Base-by-base conservation (phyloP, 768 basidiomycete species). In the Ramaria sp. region DNA sequence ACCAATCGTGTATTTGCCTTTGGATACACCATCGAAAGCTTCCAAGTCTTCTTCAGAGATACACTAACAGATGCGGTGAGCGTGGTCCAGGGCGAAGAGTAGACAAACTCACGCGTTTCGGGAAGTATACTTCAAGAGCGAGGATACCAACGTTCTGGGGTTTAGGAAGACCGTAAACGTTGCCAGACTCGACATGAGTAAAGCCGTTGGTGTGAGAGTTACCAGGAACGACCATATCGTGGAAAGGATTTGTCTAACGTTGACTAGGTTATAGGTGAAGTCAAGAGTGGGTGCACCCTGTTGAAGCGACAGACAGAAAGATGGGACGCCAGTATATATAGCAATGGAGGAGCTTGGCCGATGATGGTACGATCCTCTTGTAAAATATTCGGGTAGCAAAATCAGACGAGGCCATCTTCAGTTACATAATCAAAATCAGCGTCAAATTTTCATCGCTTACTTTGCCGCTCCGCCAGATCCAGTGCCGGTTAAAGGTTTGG, bases 1-100 rank as follows among this genome's bases (percentile, higher is more conserved):
- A 68, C 96, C 96, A 69, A 98, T 96, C 62, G 96, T 99, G 77
- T 99, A 98, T 75, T 98, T 98, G 59, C 96, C 96, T 66, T 89
- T 82, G 57, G 91, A 75, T 45, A 97, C 95, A 65, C 89, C 89
- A 66, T 98, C 95, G 71, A 88, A 98, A 56, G 77, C 84, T 70
- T 98, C 95, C 51, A 99, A 84, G 62, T 89, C 94, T 53, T 86
- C 82, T 73, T 98, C 93, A 9, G 93, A 93, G 74, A 99, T 88
- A 73, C 94, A 96, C 86, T 96, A 64, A 51, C 9, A 49, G 7
- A 42, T 11, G 20, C 30, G 51, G 9, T 31, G 27, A 49, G 48
- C 22, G 54, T 65, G n/a, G 55, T 43, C 27, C 20, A n/a, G 48
- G 63, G 65, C 22, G 33, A 42, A 19, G 22, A 33, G 4, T 48